Percentiles rank a stretch among this genome's conserved stretches.
These are phyloP conservation scores for Lippia alba DNA, from an alignment of 305 asterid species.

Conservation along the genomic window DNA sequence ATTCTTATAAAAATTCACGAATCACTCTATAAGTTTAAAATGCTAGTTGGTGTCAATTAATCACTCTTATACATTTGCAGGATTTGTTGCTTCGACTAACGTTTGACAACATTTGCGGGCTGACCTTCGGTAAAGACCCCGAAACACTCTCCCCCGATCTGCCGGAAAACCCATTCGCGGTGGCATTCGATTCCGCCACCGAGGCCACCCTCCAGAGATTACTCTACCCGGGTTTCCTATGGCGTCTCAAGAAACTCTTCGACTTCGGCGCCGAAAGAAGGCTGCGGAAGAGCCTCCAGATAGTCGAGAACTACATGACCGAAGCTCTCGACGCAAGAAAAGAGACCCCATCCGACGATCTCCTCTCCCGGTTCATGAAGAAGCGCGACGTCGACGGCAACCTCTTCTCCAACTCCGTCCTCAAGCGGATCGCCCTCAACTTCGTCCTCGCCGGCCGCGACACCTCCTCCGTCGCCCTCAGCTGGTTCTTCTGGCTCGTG, in stretches of 20 bases:
- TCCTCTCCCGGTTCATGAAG: slow-evolving; percentile 74
- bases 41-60: too few relatives aligned
- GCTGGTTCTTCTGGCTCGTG: slow-evolving; percentile 85
- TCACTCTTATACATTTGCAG: slow-evolving; percentile 38
- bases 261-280: slow-evolving; percentile 52
- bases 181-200: slow-evolving; percentile 60
- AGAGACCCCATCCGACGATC: slow-evolving; percentile 68
- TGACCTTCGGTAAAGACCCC: slow-evolving; percentile 63
- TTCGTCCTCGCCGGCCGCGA: slow-evolving; percentile 77
- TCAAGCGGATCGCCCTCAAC: slow-evolving; percentile 74
- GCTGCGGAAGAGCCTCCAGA: slow-evolving; percentile 49
- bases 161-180: slow-evolving; percentile 54
- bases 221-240: slow-evolving; percentile 52
- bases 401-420: slow-evolving; percentile 48
- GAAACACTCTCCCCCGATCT: slow-evolving; percentile 56
- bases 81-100: slow-evolving; percentile 55
- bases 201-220: slow-evolving; percentile 63
- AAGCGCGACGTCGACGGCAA: slow-evolving; percentile 60
- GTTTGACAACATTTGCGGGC: slow-evolving; percentile 62
- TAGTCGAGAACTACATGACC: slow-evolving; percentile 68
- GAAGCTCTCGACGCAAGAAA: slow-evolving; percentile 70
- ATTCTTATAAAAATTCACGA: too few relatives aligned
- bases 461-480: slow-evolving; percentile 82
- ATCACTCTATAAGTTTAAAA: too few relatives aligned
- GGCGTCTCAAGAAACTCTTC: slow-evolving; percentile 52